Evolutionary conservation across 106 monocot species (phyloP).

Genomic region (Dendrobium chrysotoxum): DNA sequence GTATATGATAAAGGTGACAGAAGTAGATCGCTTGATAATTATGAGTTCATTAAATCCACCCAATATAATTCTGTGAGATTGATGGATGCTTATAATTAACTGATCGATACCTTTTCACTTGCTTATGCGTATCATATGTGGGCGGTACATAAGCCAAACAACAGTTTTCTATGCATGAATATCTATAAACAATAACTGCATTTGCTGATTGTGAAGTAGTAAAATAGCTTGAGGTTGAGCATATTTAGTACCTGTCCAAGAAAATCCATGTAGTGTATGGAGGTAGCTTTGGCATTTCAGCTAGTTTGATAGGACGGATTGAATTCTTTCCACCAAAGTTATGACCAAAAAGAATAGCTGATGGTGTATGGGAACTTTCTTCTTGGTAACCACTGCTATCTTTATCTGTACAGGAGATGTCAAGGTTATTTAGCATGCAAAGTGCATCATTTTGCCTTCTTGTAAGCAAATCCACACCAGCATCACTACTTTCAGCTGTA

Average conservation of each 20-base stretch:
- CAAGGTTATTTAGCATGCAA: constrained; percentile 47
- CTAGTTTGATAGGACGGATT: constrained; percentile 64
- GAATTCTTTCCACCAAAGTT: constrained; percentile 64
- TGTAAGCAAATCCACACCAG: constrained; percentile 49
- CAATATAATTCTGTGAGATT: not conserved
- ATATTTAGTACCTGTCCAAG: constrained; percentile 65
- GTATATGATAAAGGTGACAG: not conserved
- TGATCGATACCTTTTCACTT: not conserved
- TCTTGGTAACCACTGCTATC: constrained; percentile 47
- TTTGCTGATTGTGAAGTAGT: too few species aligned
- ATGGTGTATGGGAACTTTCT: constrained; percentile 59
- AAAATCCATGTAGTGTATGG: constrained; percentile 99
- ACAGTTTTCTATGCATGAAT: not conserved
- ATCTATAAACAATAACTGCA: not conserved
- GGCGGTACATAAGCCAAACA: too few species aligned
- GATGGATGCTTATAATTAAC: not conserved
- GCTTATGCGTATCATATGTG: not conserved
- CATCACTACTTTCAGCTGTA: constrained; percentile 21
- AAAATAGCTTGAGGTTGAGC: not conserved
- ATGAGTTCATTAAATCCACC: not conserved
- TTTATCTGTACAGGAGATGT: constrained; percentile 44
- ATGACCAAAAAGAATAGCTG: constrained; percentile 61
- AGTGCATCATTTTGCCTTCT: constrained; percentile 74
- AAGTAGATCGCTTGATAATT: not conserved
- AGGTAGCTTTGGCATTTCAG: constrained; percentile 69